These are phyloP conservation scores for Suillus plorans DNA, from an alignment of 768 basidiomycete genomes.

Conservation along the genomic window DNA sequence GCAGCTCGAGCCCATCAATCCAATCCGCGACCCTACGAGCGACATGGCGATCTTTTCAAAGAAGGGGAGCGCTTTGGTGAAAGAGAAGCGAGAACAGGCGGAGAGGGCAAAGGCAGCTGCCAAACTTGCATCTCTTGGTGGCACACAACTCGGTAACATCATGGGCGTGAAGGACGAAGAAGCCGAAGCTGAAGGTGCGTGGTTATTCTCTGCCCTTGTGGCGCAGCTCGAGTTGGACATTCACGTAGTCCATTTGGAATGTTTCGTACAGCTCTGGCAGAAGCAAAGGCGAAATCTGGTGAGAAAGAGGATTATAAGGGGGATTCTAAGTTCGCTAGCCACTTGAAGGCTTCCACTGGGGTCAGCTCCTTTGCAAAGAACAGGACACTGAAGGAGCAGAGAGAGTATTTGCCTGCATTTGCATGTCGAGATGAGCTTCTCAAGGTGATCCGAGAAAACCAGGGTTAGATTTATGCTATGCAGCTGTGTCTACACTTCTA, in stretches of 20 bases:
- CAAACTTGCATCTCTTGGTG: slow-evolving; percentile 88
- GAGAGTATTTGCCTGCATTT: slow-evolving; percentile 97
- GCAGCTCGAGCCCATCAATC: slow-evolving; percentile 96
- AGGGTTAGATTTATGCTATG: slow-evolving; percentile 54
- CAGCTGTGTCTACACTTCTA: neutral
- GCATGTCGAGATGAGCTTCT: slow-evolving; percentile 94
- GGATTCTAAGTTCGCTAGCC: slow-evolving; percentile 96
- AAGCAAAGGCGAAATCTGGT: slow-evolving; percentile 47
- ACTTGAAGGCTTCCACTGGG: slow-evolving; percentile 78
- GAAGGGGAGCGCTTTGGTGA: slow-evolving; percentile 93
- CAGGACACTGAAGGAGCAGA: slow-evolving; percentile 88
- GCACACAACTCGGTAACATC: slow-evolving; percentile 93
- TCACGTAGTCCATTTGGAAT: slow-evolving; percentile 62
- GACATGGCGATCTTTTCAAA: slow-evolving; percentile 96
- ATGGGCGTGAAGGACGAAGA: slow-evolving; percentile 97
- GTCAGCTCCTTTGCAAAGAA: slow-evolving; percentile 79
- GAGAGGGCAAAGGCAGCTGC: slow-evolving; percentile 96
- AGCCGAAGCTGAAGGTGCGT: slow-evolving; percentile 87
- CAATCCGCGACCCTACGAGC: slow-evolving; percentile 88
- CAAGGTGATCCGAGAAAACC: slow-evolving; percentile 87
- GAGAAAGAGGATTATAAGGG: slow-evolving; percentile 79
- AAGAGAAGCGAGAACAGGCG: slow-evolving; percentile 94
- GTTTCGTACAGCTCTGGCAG: slow-evolving; percentile 47
- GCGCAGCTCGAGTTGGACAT: slow-evolving; percentile 63
- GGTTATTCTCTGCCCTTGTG: slow-evolving; percentile 16